phyloP scores from a whole-genome alignment of 2,329 filamentous ascomycete species.

The Lasiodiplodia citricola region DNA sequence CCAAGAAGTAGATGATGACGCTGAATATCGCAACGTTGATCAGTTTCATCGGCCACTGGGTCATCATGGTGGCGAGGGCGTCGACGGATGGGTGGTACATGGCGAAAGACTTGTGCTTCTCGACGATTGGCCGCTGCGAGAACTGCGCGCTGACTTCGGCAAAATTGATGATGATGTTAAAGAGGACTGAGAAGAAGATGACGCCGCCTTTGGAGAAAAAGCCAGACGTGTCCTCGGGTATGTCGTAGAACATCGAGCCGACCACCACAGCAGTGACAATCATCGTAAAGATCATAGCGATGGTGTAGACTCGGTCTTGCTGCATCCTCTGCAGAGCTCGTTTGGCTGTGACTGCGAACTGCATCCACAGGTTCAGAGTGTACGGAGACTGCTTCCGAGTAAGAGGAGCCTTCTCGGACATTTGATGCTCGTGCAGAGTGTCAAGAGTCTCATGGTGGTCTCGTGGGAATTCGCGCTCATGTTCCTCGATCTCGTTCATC shows the following conservation, averaged over 20 bases:
- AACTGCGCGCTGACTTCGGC: slow-evolving; percentile 72
- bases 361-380: slow-evolving; percentile 77
- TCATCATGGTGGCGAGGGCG: slow-evolving; percentile 82
- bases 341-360: slow-evolving; percentile 78
- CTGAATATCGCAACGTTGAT: slow-evolving; percentile 77
- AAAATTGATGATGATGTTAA: slow-evolving; percentile 82
- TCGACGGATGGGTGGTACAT: slow-evolving; percentile 90
- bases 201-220: slow-evolving; percentile 82
- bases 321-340: slow-evolving; percentile 78
- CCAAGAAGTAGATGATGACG: slow-evolving; percentile 83
- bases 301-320: slow-evolving; percentile 76
- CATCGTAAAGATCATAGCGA: slow-evolving; percentile 73
- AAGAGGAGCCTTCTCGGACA: slow-evolving; percentile 52
- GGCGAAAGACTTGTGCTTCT: slow-evolving; percentile 86
- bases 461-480: slow-evolving; percentile 27
- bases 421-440: slow-evolving; percentile 53
- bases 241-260: slow-evolving; percentile 79
- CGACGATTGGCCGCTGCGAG: slow-evolving; percentile 86
- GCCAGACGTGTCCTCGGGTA: slow-evolving; percentile 66
- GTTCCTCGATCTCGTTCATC: slow-evolving; percentile 45
- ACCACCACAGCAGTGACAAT: slow-evolving; percentile 78
- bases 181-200: slow-evolving; percentile 84
- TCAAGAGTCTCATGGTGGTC: slow-evolving; percentile 51
- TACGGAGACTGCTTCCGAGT: slow-evolving; percentile 75
- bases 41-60: slow-evolving; percentile 83